These are phyloP conservation scores for Yarrowia sp. DNA, from an alignment of 805 yeast genomes.

Conservation along the genomic window DNA sequence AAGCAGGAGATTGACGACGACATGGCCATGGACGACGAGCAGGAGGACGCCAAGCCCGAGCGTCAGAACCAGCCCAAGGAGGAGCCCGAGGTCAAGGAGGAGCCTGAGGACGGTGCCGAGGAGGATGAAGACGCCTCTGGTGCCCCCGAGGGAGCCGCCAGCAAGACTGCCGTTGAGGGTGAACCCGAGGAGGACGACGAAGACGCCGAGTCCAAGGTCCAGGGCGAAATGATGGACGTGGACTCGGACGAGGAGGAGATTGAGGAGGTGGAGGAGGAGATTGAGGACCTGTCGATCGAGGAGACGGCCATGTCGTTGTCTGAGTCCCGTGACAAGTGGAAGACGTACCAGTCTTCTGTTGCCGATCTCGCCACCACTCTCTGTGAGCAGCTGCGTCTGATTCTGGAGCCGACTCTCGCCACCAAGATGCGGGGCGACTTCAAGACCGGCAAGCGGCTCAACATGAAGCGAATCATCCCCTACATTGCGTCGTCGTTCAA, in stretches of 20 bases:
- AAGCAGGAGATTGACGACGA: constrained; percentile 67
- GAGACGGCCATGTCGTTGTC: constrained; percentile 55
- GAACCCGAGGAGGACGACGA: constrained; percentile 41
- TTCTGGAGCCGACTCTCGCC: constrained; percentile 94
- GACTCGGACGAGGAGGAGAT: constrained; percentile 43
- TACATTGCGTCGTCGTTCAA: constrained; percentile 97
- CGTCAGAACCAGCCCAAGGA: constrained; percentile 39
- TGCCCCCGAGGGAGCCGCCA: constrained; percentile 39
- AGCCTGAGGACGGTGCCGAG: constrained; percentile 44
- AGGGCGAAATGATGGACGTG: constrained; percentile 30
- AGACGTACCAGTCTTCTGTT: constrained; percentile 79
- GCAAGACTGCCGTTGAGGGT: constrained; percentile 42
- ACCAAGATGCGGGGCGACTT: constrained; percentile 95
- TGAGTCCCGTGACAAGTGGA: constrained; percentile 82
- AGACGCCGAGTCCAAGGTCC: constrained; percentile 44
- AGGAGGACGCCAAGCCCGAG: constrained; percentile 45
- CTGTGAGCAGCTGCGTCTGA: constrained; percentile 90
- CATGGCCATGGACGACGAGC: constrained; percentile 52
- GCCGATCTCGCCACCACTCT: constrained; percentile 85
- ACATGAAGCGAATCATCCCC: constrained; percentile 97
- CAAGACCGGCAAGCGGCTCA: constrained; percentile 94
- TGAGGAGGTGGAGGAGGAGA: constrained; percentile 47
- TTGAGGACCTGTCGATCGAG: constrained; percentile 13
- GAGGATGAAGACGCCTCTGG: constrained; percentile 48
- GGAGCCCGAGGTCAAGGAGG: constrained; percentile 39